These are phyloP conservation scores for Halophytophthora batemanensis DNA, from an alignment of 352 stramenopile genomes.

Conservation along the genomic window DNA sequence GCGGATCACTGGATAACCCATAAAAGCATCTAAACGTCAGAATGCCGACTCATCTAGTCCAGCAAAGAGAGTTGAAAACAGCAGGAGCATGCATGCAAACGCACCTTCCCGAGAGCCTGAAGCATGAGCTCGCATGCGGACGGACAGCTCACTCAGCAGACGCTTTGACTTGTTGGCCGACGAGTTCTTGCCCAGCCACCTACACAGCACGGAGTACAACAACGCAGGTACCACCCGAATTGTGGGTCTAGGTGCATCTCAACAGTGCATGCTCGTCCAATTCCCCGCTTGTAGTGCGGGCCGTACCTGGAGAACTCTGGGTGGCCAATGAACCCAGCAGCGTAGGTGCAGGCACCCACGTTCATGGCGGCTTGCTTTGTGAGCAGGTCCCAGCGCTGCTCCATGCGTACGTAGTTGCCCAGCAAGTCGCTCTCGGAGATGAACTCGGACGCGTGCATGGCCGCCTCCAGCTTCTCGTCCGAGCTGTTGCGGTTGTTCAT, in stretches of 20 bases:
- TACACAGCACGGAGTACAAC: constrained; percentile 45
- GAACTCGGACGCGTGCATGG: constrained; percentile 90
- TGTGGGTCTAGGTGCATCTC: neutral
- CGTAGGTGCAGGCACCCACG: constrained; percentile 80
- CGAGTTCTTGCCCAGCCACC: constrained; percentile 98
- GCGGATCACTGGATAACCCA: constrained; percentile 62
- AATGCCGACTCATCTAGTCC: neutral
- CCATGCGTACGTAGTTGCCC: constrained; percentile 69
- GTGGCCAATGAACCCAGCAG: constrained; percentile 85
- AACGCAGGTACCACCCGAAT: constrained; percentile 17
- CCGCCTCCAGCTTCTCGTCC: constrained; percentile 78
- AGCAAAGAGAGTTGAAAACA: neutral
- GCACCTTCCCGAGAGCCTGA: constrained; percentile 82
- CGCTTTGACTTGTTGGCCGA: constrained; percentile 93
- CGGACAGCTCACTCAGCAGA: constrained; percentile 93
- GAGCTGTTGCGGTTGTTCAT: constrained; percentile 67
- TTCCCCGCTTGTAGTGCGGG: constrained; percentile 16
- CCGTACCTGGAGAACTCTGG: constrained; percentile 87
- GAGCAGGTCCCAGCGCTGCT: constrained; percentile 95
- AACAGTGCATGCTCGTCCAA: neutral
- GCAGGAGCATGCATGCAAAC: constrained; percentile 1
- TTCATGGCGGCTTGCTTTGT: constrained; percentile 91
- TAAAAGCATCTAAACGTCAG: neutral
- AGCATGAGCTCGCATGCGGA: constrained; percentile 90
- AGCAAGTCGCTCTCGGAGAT: constrained; percentile 85